Base-by-base conservation (phyloP, 2,329 filamentous ascomycete species). In the Penicillium brasilianum region DNA sequence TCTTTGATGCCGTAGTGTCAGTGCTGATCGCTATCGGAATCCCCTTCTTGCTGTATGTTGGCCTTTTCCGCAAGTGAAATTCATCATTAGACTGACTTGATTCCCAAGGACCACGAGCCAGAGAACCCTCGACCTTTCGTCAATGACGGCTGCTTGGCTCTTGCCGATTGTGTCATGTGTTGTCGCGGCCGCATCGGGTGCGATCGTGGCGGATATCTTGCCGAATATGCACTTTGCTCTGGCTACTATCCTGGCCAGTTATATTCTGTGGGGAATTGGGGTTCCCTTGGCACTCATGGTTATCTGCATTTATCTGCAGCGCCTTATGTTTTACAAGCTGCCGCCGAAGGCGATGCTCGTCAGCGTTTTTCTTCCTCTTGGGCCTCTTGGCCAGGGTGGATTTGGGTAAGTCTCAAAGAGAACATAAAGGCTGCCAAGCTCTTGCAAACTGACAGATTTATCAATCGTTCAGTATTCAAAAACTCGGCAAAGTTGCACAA, bases 251-350 rank as follows among this genome's bases (percentile, higher is more conserved):
- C 76, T 90, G 18, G 79, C 80, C 13, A 87, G 83, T 14, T 91
- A 91, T 72, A 78, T 90, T 14, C 82, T 91, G 63, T 90, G 87
- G 87, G 88, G 88, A 1, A 85, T 88, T 57, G 85, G 87, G 5
- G 78, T 82, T 3, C 83, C 84, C 1, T 74, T 91, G 50, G 84
- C 88, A 1, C 82, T 87, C 72, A 83, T 84, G 57, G 82, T 90
- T 11, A 79, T 90, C 18, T 85, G 84, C 5, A 83, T 90, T 48
- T 91, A 91, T 76, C 88, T 89, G 68, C 85, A 88, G 58, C 85
- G 88, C 14, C 80, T 91, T 20, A 86, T 85, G 10, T 72, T 90
- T 3, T 84, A 90, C 75, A 86, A 87, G 37, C 79, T 91, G 11
- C 88, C 88, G 0, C 84, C 87, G 1, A 83, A 83, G 59, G 87